Base-by-base conservation (phyloP, 345 rosid species). In the Populus nigra region DNA sequence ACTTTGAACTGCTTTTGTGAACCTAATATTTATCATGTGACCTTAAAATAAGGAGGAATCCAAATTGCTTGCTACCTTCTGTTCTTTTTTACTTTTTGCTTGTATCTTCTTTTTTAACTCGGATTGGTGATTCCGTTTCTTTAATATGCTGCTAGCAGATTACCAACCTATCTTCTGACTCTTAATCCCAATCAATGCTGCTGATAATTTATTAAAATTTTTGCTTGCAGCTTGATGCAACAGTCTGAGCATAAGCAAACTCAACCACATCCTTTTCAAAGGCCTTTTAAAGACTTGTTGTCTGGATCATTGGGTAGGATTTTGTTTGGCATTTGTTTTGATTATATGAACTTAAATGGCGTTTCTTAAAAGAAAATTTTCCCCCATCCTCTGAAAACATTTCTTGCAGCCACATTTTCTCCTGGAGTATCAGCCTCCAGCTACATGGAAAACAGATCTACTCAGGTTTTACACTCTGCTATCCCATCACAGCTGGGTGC, bases 271-370 rank as follows among this genome's bases (percentile, higher is more conserved):
- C 74, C 85, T 65, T 83, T 82, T 69, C 84, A 75, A 79, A 80
- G 86, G 80, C 83, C 87, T 74, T 83, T 80, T 74, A 88, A 81
- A 41, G 87, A 87, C 75, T 73, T 81, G 68, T 79, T 87, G 50
- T 77, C 92, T 38, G 86, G 81, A 73, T 83, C 78, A 73, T 78
- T 82, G 76, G 91, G 94, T 92, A 90, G 69, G 86, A 17, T 79
- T 81, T 65, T 63, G 68, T 41, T 20, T 73, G 23, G 80, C 62
- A 25, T 20, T 78, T 55, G 17, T 38, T 67, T 47, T 68, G 27
- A 65, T 78, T 36, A 31, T 45, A 47, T 41, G 75, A 69, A 73
- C 69, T 77, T 71, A 55, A 49, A 38, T 39, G 72, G 73, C 75
- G 13, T 41, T 27, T 75, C 38, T 82, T 53, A 25, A 69, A 22